Evolutionary conservation across 805 yeast genomes (phyloP).

Genomic region (Ogataea glucozyma): DNA sequence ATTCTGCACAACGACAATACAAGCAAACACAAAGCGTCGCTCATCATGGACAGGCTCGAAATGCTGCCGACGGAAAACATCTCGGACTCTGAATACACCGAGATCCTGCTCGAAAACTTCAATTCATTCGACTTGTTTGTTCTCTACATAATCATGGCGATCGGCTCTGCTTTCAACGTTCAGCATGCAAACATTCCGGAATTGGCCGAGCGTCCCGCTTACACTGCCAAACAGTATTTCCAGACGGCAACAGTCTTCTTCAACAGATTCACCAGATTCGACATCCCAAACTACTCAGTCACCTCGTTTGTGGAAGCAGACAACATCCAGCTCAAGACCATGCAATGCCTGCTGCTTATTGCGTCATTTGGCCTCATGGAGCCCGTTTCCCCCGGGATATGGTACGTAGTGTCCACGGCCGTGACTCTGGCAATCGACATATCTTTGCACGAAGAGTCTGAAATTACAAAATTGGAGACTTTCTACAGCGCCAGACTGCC

Average conservation of each 20-base stretch:
- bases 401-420: slow-evolving; percentile 48
- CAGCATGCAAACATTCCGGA: not conserved
- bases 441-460: slow-evolving; percentile 44
- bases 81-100: slow-evolving; percentile 4
- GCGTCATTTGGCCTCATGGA: slow-evolving; percentile 45
- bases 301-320: not conserved
- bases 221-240: slow-evolving; percentile 6
- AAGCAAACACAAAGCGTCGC: slow-evolving; percentile 5
- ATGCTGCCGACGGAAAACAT: not conserved
- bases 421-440: slow-evolving; percentile 45
- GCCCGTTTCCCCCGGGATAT: slow-evolving; percentile 49
- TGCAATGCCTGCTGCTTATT: slow-evolving; percentile 42
- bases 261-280: slow-evolving; percentile 13
- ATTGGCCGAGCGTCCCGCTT: not conserved
- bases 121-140: slow-evolving; percentile 18
- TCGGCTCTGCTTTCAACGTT: slow-evolving; percentile 16
- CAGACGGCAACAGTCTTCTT: slow-evolving; percentile 18
- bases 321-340: slow-evolving; percentile 34
- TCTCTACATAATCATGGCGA: slow-evolving; percentile 18
- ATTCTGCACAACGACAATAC: slow-evolving; percentile 14
- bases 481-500: slow-evolving; percentile 7
- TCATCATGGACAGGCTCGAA: slow-evolving; percentile 9
- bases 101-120: slow-evolving; percentile 5
- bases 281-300: slow-evolving; percentile 6
- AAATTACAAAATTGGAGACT: slow-evolving; percentile 4